Base-by-base conservation (phyloP, 1,139 yeast species). In the Petasospora rhodanensis region DNA sequence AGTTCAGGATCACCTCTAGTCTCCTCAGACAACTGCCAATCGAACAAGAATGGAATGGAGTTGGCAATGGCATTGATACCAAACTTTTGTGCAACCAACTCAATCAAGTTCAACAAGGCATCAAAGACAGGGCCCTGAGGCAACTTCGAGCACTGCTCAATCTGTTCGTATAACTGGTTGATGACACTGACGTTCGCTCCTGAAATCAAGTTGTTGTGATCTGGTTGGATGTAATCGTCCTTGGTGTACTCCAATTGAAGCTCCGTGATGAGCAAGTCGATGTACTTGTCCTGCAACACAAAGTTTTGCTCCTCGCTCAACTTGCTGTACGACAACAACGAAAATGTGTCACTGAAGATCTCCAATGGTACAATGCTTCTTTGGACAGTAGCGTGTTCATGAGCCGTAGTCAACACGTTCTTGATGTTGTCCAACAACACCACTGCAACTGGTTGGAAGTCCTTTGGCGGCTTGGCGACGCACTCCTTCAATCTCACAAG, bases 21-120 rank as follows among this genome's bases (percentile, higher is more conserved):
- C 1, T 18, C 32, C 14, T 34, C 32, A 7, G 22, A n/a, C 15
- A 62, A 38, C 29, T 61, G 59, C 76, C 78, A 72, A 40, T 64
- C 65, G 42, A 61, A 63, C 45, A 70, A 68, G 45, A 64, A 70
- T 6, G 76, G 73, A 7, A 72, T 44, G 32, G 64, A 69, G 45
- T 70, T 70, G 39, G 56, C 59, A 12, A 68, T 46, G 24, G 71
- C 66, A 42, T 73, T 73, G 34, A 70, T 51, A 2, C 78, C 79
- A 38, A 66, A 62, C 19, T 58, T 58, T 2, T 46, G 40, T 13
- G 59, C 42, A 44, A 71, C 47, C 16, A 53, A 49, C 12, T 55
- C 55, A 24, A 70, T 42, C 4, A 61, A 51, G 1, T 45, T 43
- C 2, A 60, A 46, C 20, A 70, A 41, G 14, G 51, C 31, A 4